Evolutionary conservation across 495 filamentous ascomycete genomes (phyloP).

Genomic region (Penicillium silybi): DNA sequence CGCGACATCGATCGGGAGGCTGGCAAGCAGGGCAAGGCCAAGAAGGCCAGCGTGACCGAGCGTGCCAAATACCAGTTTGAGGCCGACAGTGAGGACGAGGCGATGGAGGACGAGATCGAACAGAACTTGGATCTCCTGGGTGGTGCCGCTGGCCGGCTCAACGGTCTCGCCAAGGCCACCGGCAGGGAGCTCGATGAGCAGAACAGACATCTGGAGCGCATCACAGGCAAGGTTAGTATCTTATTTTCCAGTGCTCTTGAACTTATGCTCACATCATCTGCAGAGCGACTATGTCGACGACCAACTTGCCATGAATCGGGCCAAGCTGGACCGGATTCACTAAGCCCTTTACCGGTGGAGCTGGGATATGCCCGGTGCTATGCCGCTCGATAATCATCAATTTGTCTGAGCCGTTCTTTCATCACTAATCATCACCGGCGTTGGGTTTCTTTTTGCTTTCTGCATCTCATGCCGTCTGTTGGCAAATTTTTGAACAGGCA

Average conservation of each 20-base stretch:
- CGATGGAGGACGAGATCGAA: conserved; percentile 71
- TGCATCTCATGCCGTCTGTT: not conserved
- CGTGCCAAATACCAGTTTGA: conserved; percentile 75
- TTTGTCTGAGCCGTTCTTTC: conserved; percentile 1
- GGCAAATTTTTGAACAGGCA: conserved; percentile 8
- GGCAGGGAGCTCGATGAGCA: conserved; percentile 70
- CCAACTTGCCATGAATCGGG: conserved; percentile 64
- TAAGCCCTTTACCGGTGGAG: conserved; percentile 23
- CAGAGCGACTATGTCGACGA: conserved; percentile 69
- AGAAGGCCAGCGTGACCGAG: conserved; percentile 58
- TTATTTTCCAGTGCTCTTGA: not conserved
- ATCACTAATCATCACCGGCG: conserved; percentile 21
- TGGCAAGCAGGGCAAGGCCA: conserved; percentile 28
- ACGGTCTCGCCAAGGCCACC: conserved; percentile 64
- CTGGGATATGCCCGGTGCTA: conserved; percentile 35
- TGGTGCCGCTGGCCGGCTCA: conserved; percentile 58
- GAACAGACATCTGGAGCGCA: conserved; percentile 69
- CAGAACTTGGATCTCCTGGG: conserved; percentile 58
- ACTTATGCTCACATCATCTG: conserved; percentile 24
- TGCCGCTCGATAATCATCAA: conserved; percentile 20
- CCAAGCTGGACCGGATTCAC: conserved; percentile 59
- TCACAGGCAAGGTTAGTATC: conserved; percentile 61
- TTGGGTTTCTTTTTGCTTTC: conserved; percentile 14
- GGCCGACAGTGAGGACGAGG: conserved; percentile 71
- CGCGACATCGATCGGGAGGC: conserved; percentile 47